A percentile compares a stretch with the other conserved stretches of the same genome.
Conservation (phyloP, 495 filamentous ascomycete species). For the Aspergillus saccharolyticus region DNA sequence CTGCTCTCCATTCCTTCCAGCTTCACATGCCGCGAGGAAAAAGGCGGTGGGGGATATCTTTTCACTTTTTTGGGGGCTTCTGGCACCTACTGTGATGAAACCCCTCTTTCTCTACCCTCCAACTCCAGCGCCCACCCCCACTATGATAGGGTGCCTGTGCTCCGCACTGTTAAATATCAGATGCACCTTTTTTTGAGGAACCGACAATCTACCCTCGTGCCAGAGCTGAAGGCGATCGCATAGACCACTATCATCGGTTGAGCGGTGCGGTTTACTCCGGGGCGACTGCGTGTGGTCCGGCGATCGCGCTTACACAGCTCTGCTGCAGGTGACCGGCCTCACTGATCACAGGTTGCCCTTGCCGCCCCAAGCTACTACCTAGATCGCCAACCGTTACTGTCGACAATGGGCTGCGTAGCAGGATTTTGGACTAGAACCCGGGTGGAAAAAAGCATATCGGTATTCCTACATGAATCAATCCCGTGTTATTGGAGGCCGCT, state of each 20-base stretch:
- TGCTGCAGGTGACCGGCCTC: not conserved
- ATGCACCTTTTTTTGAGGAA: conserved; percentile 7
- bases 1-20: not conserved
- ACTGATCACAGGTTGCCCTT: not conserved
- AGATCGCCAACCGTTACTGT: not conserved
- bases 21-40: conserved; percentile 14
- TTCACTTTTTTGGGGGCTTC: too few relatives aligned
- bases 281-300: not conserved
- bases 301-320: not conserved
- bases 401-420: not conserved
- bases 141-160: not conserved
- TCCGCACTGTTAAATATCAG: conserved; percentile 6
- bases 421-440: not conserved
- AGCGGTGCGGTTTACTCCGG: not conserved
- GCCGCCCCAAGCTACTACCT: not conserved
- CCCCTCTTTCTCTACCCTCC: not conserved
- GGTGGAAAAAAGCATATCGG: not conserved
- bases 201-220: not conserved
- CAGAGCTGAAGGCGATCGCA: too few relatives aligned
- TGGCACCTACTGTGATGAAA: conserved; percentile 6
- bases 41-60: not conserved
- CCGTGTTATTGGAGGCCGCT: not conserved
- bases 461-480: not conserved
- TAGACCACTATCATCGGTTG: too few relatives aligned
- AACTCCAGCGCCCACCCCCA: not conserved